These are phyloP conservation scores for Rhynchosporium graminicola DNA, from an alignment of 2,329 filamentous ascomycete species.

Conservation along the genomic window DNA sequence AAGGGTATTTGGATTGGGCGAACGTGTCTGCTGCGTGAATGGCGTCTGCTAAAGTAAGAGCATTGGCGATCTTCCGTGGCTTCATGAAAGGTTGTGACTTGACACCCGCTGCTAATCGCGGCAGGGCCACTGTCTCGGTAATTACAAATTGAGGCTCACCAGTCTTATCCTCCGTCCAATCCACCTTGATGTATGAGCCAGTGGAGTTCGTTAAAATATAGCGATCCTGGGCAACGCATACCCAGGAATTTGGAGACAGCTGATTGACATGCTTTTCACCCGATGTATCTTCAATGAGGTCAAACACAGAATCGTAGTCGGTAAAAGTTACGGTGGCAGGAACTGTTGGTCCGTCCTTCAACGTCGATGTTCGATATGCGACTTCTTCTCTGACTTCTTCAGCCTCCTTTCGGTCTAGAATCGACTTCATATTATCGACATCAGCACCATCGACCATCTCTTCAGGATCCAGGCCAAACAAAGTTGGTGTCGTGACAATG, in stretches of 20 bases:
- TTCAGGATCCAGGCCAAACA: conserved; percentile 87
- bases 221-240: conserved; percentile 68
- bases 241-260: conserved; percentile 79
- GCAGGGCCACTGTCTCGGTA: conserved; percentile 42
- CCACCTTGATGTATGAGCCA: conserved; percentile 61
- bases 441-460: conserved; percentile 71
- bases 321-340: conserved; percentile 61
- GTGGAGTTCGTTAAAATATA: conserved; percentile 70
- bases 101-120: conserved; percentile 31
- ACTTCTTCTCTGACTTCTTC: conserved; percentile 36
- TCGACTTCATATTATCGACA: conserved; percentile 58
- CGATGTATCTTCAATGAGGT: conserved; percentile 80
- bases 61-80: conserved; percentile 67
- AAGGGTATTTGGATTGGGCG: conserved; percentile 65
- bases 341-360: conserved; percentile 15
- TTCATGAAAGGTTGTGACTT: conserved; percentile 63
- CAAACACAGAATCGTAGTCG: conserved; percentile 89
- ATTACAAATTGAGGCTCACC: conserved; percentile 34
- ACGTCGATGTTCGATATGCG: neutral
- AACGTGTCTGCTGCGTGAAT: conserved; percentile 85
- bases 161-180: conserved; percentile 37
- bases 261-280: conserved; percentile 76
- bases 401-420: conserved; percentile 53
- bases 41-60: conserved; percentile 69
- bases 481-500: conserved; percentile 84